These are phyloP conservation scores for Fusarium virguliforme DNA, from an alignment of 2,329 filamentous ascomycete genomes.

Conservation along the genomic window DNA sequence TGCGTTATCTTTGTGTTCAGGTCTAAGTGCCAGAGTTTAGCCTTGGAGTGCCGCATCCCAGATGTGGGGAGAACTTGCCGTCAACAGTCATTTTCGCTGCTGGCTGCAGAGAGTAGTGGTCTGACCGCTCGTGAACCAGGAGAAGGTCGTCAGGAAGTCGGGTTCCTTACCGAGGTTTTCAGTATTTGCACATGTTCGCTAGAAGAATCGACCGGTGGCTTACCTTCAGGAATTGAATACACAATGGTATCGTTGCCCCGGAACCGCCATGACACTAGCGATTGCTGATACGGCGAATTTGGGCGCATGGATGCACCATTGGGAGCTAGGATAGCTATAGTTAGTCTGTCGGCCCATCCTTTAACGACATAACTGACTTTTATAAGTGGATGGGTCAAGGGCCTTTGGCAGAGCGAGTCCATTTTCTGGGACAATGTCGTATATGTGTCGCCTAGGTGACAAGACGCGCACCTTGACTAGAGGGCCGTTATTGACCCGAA, in stretches of 20 bases:
- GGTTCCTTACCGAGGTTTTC: conserved; percentile 32
- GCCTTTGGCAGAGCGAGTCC: conserved; percentile 22
- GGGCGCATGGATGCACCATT: conserved; percentile 47
- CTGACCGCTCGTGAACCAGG: conserved; percentile 45
- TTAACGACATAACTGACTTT: neutral
- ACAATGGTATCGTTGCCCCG: conserved; percentile 32
- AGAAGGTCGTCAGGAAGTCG: conserved; percentile 39
- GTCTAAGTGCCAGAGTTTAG: conserved; percentile 16
- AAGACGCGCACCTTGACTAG: conserved; percentile 1
- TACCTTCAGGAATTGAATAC: conserved; percentile 37
- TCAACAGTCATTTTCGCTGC: neutral
- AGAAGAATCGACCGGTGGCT: neutral
- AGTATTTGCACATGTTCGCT: neutral
- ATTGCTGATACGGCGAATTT: conserved; percentile 41
- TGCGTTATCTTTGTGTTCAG: conserved; percentile 28
- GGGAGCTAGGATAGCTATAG: conserved; percentile 28
- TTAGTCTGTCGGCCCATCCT: neutral
- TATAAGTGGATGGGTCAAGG: conserved; percentile 16
- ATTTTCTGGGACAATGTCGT: conserved; percentile 17
- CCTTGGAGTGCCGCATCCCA: neutral
- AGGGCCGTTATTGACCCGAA: conserved; percentile 20
- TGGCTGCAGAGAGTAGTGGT: conserved; percentile 47
- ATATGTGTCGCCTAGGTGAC: conserved; percentile 1
- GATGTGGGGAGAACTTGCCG: neutral
- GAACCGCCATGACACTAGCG: conserved; percentile 33